Percentiles rank a stretch among this genome's conserved stretches.
phyloP scores from a whole-genome alignment of 306 rosid genomes.

The Urtica urens region DNA sequence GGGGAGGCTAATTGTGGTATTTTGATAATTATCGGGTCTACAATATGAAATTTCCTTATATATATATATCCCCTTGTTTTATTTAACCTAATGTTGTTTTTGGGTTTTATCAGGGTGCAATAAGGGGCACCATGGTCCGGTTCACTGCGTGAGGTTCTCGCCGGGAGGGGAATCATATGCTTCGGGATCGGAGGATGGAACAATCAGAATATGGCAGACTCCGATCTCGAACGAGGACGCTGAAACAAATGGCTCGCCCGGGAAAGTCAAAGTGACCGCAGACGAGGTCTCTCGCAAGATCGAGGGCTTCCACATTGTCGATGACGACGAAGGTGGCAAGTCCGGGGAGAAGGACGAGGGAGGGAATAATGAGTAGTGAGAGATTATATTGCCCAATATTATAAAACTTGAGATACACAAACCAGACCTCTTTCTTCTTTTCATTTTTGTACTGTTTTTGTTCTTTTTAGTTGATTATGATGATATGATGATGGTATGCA shows the following conservation, averaged over 20 bases:
- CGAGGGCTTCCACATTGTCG: slow-evolving; percentile 68
- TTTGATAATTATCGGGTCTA: too few species aligned
- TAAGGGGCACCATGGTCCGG: slow-evolving; percentile 99
- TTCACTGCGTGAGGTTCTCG: slow-evolving; percentile 88
- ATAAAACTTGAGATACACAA: not conserved
- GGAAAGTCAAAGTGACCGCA: slow-evolving; percentile 42
- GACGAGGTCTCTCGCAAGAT: slow-evolving; percentile 70
- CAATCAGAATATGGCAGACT: slow-evolving; percentile 97
- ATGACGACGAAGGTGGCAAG: slow-evolving; percentile 58
- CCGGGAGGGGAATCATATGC: slow-evolving; percentile 99
- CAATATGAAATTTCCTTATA: too few species aligned
- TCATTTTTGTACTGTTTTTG: slow-evolving; percentile 26
- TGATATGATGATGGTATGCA: too few species aligned
- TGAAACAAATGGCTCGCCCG: slow-evolving; percentile 48
- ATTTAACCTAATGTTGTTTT: slow-evolving; percentile 25
- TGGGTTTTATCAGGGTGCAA: slow-evolving; percentile 99
- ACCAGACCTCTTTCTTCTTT: not conserved
- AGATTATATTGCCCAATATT: not conserved
- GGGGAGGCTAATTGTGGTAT: too few species aligned
- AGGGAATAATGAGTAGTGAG: slow-evolving; percentile 44
- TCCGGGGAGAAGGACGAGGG: slow-evolving; percentile 56
- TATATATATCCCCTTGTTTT: not conserved
- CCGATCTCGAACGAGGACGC: slow-evolving; percentile 52
- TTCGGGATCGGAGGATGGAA: slow-evolving; percentile 98
- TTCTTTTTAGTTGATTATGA: too few species aligned